Conservation (phyloP, 176 grass and related monocot species). For the Oryza punctata region DNA sequence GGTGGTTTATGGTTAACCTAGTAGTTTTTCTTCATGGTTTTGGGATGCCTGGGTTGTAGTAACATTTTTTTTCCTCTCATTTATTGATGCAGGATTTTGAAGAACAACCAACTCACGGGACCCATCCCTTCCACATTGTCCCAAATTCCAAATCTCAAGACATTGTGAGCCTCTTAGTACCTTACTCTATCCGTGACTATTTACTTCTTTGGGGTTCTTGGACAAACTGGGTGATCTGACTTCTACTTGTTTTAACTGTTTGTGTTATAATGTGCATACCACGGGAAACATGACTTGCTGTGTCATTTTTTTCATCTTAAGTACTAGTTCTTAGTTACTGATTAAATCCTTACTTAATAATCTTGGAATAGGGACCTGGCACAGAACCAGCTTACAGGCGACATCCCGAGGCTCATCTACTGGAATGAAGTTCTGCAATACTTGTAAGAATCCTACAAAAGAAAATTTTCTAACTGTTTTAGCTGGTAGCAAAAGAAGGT, state of each 20-base stretch:
- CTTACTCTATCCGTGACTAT: slow-evolving; percentile 24
- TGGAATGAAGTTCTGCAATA: slow-evolving; percentile 99
- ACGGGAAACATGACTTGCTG: slow-evolving; percentile 2
- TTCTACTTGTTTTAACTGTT: slow-evolving; percentile 26
- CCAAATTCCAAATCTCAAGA: slow-evolving; percentile 97
- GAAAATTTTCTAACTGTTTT: background rate
- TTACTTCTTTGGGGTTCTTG: slow-evolving; percentile 41
- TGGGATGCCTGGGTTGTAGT: slow-evolving; percentile 8
- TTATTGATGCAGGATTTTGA: slow-evolving; percentile 73
- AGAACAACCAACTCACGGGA: slow-evolving; percentile 92
- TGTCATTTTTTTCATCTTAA: background rate
- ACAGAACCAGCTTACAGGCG: slow-evolving; percentile 86
- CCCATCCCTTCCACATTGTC: slow-evolving; percentile 98
- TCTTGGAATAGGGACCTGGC: slow-evolving; percentile 70
- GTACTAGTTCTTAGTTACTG: background rate
- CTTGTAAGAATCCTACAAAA: slow-evolving; percentile 51
- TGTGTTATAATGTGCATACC: slow-evolving; percentile 19
- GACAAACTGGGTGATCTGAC: slow-evolving; percentile 14
- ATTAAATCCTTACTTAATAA: slow-evolving; percentile 11
- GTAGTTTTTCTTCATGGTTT: background rate
- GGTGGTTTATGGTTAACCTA: slow-evolving; percentile 26
- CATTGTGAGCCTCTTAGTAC: slow-evolving; percentile 64
- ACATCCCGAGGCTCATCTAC: slow-evolving; percentile 91
- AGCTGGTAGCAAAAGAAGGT: background rate
- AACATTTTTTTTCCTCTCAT: slow-evolving; percentile 23